Base-by-base conservation (phyloP, 495 filamentous ascomycete genomes). In the Chaetomium fimeti region DNA sequence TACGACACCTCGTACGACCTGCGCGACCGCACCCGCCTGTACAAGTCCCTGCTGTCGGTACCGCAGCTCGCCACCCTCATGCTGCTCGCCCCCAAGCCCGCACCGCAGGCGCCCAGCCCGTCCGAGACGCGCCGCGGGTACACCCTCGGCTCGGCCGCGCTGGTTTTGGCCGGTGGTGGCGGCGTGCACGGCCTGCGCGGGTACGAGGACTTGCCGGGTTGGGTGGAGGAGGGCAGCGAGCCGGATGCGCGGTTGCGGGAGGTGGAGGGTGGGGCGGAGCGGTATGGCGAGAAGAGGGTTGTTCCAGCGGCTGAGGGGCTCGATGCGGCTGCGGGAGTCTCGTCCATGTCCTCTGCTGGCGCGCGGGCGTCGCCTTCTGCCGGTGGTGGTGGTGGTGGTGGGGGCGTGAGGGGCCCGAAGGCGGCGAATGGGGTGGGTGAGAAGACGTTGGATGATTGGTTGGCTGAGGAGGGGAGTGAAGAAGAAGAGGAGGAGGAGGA, bases 1-100 rank as follows among this genome's bases (percentile, higher is more conserved):
- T 98, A 98, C 71, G 93, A 97, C 67, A 89, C 88, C 0, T 97
- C 93, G 5, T 98, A 97, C 73, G 92, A 97, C 71, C 85, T 98
- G 5, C 91, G 94, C 45, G 94, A 97, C 69, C 90, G 94, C 24
- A 85, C 92, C 2, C 84, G 94, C 9, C 78, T 97, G 29, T 97
- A 96, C 77, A 92, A 91, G 66, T 85, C 89, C 2, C 84, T 98
- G 5, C 84, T 98, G 1, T 83, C 85, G 24, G 84, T 84, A 13
- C 90, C 93, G 0, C 91, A 97, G 71, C 85, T 98, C 18, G 94
- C 94, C 18, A 92, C 88, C 9, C 81, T 98, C 5, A 87, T 97
- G 67, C 87, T 98, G 0, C 83, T 97, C 0, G 94, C 94, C 2
- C 94, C 94, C 0, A 98, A 98, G 72, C 93, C 94, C 0, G 91